A percentile compares a stretch with the other conserved stretches of the same genome.
These are phyloP conservation scores for Pezicula carpinea DNA, from an alignment of 2,329 filamentous ascomycete species.

Conservation along the genomic window DNA sequence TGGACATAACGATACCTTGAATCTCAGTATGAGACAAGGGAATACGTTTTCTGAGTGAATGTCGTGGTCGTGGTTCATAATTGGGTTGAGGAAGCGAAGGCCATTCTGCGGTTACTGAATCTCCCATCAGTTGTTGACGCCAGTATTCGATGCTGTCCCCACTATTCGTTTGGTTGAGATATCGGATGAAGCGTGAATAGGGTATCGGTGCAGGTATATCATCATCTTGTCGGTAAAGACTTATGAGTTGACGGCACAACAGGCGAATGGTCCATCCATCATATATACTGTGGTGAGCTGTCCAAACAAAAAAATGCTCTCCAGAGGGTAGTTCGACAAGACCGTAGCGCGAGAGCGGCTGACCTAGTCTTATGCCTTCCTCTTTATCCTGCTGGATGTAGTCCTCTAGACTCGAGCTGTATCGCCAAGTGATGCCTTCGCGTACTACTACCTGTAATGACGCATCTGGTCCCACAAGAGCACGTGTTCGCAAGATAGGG, in stretches of 20 bases:
- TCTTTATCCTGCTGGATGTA: slow-evolving; percentile 2
- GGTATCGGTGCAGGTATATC: neutral
- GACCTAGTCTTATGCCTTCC: slow-evolving; percentile 1
- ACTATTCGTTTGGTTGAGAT: slow-evolving; percentile 31
- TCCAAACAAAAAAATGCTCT: slow-evolving; percentile 36
- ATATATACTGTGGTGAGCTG: slow-evolving; percentile 47
- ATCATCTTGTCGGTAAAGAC: slow-evolving; percentile 1
- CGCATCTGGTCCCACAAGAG: slow-evolving; percentile 8
- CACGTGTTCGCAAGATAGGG: slow-evolving; percentile 28
- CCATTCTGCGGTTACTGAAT: slow-evolving; percentile 1
- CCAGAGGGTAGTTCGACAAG: slow-evolving; percentile 3
- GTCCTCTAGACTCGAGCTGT: neutral
- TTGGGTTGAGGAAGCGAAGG: slow-evolving; percentile 8
- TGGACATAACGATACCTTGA: slow-evolving; percentile 19
- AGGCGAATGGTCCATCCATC: slow-evolving; percentile 41
- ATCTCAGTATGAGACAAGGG: slow-evolving; percentile 16
- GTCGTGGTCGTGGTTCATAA: slow-evolving; percentile 7
- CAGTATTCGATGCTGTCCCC: slow-evolving; percentile 7
- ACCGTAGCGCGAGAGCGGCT: slow-evolving; percentile 1
- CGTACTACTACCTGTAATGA: slow-evolving; percentile 1
- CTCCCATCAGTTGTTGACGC: slow-evolving; percentile 4
- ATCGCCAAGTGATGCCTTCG: neutral
- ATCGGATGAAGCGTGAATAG: slow-evolving; percentile 35
- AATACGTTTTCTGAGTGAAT: neutral
- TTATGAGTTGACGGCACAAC: slow-evolving; percentile 4